phyloP scores from a whole-genome alignment of 257 asterid genomes.

The Cynanchum wilfordii region DNA sequence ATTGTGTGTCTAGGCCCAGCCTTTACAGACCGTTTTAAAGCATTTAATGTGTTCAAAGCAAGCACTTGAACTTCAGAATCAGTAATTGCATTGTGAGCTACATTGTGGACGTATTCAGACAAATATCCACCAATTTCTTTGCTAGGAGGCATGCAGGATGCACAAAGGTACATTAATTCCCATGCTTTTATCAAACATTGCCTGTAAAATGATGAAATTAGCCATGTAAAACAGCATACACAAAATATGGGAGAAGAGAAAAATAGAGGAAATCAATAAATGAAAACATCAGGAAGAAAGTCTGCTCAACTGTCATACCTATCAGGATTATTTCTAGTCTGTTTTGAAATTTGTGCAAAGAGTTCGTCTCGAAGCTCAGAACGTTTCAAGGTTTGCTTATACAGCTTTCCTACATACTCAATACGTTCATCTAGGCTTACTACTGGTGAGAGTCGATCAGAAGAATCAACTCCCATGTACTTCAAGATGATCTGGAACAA shows the following conservation, averaged over 20 bases:
- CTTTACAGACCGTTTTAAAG: slow-evolving; percentile 82
- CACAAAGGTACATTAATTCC: slow-evolving; percentile 93
- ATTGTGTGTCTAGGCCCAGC: slow-evolving; percentile 88
- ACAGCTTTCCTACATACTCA: slow-evolving; percentile 79
- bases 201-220: slow-evolving; percentile 34
- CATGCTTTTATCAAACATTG: slow-evolving; percentile 70
- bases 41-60: slow-evolving; percentile 81
- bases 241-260: slow-evolving; percentile 9
- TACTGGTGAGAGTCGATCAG: slow-evolving; percentile 48
- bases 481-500: slow-evolving; percentile 80
- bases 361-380: slow-evolving; percentile 97
- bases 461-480: slow-evolving; percentile 85
- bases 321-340: slow-evolving; percentile 88
- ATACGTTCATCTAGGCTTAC: slow-evolving; percentile 70
- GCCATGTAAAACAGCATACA: slow-evolving; percentile 16
- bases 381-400: slow-evolving; percentile 85
- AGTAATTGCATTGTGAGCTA: slow-evolving; percentile 53
- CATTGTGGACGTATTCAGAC: slow-evolving; percentile 73
- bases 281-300: slow-evolving; percentile 1
- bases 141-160: slow-evolving; percentile 98
- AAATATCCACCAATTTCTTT: slow-evolving; percentile 91
- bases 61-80: slow-evolving; percentile 83
- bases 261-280: not conserved
- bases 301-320: slow-evolving; percentile 33
- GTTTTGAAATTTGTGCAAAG: slow-evolving; percentile 86